Conservation (phyloP, 768 basidiomycete genomes). For the Crucibulum laeve region DNA sequence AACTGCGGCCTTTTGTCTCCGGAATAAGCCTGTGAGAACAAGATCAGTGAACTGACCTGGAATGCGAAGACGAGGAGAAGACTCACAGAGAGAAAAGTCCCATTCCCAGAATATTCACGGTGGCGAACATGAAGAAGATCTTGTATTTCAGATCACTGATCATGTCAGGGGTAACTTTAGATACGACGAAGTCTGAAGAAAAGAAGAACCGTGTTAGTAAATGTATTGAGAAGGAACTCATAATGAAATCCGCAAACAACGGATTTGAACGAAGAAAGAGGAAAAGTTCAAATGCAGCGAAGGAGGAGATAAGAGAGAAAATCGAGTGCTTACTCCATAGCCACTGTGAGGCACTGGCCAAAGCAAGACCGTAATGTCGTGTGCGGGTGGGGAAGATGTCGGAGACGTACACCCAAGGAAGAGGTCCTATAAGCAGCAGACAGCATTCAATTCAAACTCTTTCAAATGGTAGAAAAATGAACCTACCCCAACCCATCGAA, state of each 20-base stretch:
- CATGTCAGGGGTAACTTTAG: conserved; percentile 67
- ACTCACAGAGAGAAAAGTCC: conserved; percentile 60
- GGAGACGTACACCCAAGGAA: conserved; percentile 60
- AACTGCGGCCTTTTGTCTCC: conserved; percentile 55
- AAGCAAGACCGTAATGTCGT: conserved; percentile 72
- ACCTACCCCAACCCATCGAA: conserved; percentile 77
- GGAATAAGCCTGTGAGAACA: conserved; percentile 42
- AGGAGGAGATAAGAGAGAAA: neutral
- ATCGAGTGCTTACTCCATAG: conserved; percentile 57
- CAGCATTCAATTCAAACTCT: conserved; percentile 27
- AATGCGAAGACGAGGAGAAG: neutral
- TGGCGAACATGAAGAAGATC: conserved; percentile 73
- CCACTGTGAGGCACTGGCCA: conserved; percentile 80
- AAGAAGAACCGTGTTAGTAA: neutral
- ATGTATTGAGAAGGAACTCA: too few relatives aligned
- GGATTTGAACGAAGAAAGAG: too few relatives aligned
- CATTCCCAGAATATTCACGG: conserved; percentile 75
- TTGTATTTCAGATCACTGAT: conserved; percentile 63
- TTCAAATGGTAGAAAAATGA: neutral
- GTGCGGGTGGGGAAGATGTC: conserved; percentile 89
- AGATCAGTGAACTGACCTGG: neutral
- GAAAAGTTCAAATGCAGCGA: too few relatives aligned
- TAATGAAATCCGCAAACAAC: too few relatives aligned
- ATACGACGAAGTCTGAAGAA: conserved; percentile 59
- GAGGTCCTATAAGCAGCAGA: conserved; percentile 27